phyloP scores from a whole-genome alignment of 2,329 filamentous ascomycete species.

The Sarocladiaceae sp. region DNA sequence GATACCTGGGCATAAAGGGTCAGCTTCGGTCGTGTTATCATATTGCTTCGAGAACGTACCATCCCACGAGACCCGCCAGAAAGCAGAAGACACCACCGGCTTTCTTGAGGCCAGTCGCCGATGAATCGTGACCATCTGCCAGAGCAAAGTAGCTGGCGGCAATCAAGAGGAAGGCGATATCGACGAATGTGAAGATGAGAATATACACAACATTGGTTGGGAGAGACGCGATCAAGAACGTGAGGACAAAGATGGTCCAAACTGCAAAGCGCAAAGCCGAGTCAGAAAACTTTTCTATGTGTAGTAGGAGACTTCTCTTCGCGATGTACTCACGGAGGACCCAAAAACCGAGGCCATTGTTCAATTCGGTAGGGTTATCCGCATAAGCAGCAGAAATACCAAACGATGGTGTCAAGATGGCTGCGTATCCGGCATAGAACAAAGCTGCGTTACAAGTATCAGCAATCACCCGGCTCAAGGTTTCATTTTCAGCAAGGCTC shows the following conservation, averaged over 20 bases:
- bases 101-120: slow-evolving; percentile 16
- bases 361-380: slow-evolving; percentile 16
- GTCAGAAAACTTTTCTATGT: too few species aligned
- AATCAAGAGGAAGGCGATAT: slow-evolving; percentile 16
- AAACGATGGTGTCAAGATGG: slow-evolving; percentile 19
- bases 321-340: slow-evolving; percentile 16
- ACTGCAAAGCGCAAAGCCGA: slow-evolving; percentile 12
- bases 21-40: too few species aligned
- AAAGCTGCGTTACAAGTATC: slow-evolving; percentile 8
- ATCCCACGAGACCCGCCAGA: slow-evolving; percentile 20
- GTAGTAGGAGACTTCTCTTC: too few species aligned
- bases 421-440: slow-evolving; percentile 20
- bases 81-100: slow-evolving; percentile 19
- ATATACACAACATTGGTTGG: slow-evolving; percentile 19
- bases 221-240: slow-evolving; percentile 18
- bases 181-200: slow-evolving; percentile 18
- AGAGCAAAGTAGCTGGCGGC: slow-evolving; percentile 20
- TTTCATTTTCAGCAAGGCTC: too few species aligned
- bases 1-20: too few species aligned
- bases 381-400: slow-evolving; percentile 20
- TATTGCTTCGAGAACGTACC: slow-evolving; percentile 15
- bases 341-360: slow-evolving; percentile 21
- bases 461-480: too few species aligned
- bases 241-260: slow-evolving; percentile 19
- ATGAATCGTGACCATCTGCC: slow-evolving; percentile 16